Conservation (phyloP, 148 eudicot genomes). For the Spergularia bocconei region DNA sequence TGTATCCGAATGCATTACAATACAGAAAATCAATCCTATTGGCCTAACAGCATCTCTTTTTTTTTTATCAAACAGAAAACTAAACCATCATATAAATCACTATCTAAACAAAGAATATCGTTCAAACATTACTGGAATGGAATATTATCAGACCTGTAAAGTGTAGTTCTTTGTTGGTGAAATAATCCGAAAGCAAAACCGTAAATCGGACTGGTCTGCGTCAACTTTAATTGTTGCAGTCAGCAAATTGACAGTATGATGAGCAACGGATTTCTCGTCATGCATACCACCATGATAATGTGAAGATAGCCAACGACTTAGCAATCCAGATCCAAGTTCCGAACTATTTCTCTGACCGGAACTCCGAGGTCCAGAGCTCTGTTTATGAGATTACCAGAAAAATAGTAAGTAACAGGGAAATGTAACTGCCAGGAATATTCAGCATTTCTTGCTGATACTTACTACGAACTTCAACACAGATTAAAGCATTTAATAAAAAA, state of each 20-base stretch:
- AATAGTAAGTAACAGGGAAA: conserved; percentile 19
- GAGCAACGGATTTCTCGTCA: conserved; percentile 95
- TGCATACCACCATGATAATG: conserved; percentile 95
- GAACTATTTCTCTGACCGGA: conserved; percentile 97
- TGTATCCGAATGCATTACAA: conserved; percentile 34
- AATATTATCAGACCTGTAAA: conserved; percentile 61
- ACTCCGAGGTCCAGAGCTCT: conserved; percentile 82
- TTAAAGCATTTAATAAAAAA: background rate
- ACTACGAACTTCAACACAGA: background rate
- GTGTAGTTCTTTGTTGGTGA: conserved; percentile 97
- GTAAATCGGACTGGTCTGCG: conserved; percentile 94
- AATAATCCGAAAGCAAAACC: conserved; percentile 96
- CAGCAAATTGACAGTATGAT: conserved; percentile 89
- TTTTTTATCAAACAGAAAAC: background rate
- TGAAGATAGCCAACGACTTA: conserved; percentile 99
- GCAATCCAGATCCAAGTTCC: conserved; percentile 93
- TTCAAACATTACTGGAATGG: background rate
- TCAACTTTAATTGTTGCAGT: conserved; percentile 98
- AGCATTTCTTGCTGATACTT: background rate
- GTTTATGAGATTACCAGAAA: conserved; percentile 20
- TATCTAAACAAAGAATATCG: background rate
- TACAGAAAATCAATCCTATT: background rate
- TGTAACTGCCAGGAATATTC: background rate
- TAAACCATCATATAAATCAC: background rate
- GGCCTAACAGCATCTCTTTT: background rate